These are phyloP conservation scores for Colletotrichum phormii DNA, from an alignment of 2,329 filamentous ascomycete species.

Conservation along the genomic window DNA sequence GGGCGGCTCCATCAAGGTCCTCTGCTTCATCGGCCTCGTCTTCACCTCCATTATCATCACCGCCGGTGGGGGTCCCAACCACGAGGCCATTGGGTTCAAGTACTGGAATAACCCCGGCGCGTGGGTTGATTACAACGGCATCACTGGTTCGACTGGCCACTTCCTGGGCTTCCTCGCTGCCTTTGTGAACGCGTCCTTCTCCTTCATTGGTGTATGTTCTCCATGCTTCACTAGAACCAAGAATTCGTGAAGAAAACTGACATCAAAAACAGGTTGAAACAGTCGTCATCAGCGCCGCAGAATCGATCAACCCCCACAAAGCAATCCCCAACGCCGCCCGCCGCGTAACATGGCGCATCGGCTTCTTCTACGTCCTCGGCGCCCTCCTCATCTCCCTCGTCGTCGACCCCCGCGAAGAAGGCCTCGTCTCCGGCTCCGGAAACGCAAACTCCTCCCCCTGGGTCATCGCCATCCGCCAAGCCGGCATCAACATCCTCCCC, in stretches of 20 bases:
- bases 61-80: constrained; percentile 61
- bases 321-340: constrained; percentile 56
- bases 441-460: constrained; percentile 56
- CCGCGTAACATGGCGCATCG: constrained; percentile 58
- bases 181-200: constrained; percentile 61
- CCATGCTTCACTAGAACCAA: neutral
- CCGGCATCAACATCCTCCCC: constrained; percentile 51
- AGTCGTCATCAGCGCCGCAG: constrained; percentile 55
- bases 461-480: constrained; percentile 56
- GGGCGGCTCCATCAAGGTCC: constrained; percentile 56
- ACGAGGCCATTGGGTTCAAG: constrained; percentile 54
- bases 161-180: constrained; percentile 68
- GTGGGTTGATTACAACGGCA: constrained; percentile 60
- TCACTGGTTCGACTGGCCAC: constrained; percentile 60
- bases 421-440: constrained; percentile 52
- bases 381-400: constrained; percentile 57
- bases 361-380: constrained; percentile 57
- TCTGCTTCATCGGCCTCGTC: constrained; percentile 63
- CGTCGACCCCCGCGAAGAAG: constrained; percentile 51
- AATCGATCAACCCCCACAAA: constrained; percentile 55
- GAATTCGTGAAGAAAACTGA: neutral
- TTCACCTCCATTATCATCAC: constrained; percentile 57
- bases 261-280: constrained; percentile 51
- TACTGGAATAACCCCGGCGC: constrained; percentile 59
- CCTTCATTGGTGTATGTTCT: constrained; percentile 30